A percentile compares a stretch with the other conserved stretches of the same genome.
Evolutionary conservation across 2,329 filamentous ascomycete species (phyloP).

Genomic region (Penicillium sp.): DNA sequence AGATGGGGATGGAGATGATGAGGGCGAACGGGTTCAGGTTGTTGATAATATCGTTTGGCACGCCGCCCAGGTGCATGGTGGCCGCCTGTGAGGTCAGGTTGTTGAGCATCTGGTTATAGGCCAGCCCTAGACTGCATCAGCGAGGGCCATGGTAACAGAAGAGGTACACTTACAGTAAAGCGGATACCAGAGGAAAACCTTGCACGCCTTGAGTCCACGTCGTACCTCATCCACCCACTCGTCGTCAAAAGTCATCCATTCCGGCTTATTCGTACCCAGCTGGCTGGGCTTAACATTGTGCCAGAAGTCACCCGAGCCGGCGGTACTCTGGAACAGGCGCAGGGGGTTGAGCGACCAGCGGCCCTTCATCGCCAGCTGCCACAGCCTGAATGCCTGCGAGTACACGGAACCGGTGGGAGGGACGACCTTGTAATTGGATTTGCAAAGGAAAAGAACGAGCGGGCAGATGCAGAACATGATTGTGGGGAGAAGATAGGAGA

Average conservation of each 20-base stretch:
- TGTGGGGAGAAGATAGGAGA: slow-evolving; percentile 65
- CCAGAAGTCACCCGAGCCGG: slow-evolving; percentile 20
- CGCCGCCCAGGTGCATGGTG: slow-evolving; percentile 50
- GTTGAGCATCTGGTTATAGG: slow-evolving; percentile 53
- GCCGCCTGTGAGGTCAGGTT: slow-evolving; percentile 55
- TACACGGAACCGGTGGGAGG: slow-evolving; percentile 70
- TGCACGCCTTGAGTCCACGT: slow-evolving; percentile 64
- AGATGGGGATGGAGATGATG: slow-evolving; percentile 53
- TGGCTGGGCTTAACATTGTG: slow-evolving; percentile 32
- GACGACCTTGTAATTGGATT: slow-evolving; percentile 58
- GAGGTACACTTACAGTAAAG: slow-evolving; percentile 39
- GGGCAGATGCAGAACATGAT: slow-evolving; percentile 61
- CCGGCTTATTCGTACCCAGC: slow-evolving; percentile 23
- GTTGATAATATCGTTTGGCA: slow-evolving; percentile 55
- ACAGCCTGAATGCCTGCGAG: slow-evolving; percentile 61
- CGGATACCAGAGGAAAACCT: slow-evolving; percentile 61
- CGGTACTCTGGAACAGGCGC: slow-evolving; percentile 37
- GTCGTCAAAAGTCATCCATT: slow-evolving; percentile 73
- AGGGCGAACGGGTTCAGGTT: slow-evolving; percentile 53
- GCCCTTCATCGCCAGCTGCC: slow-evolving; percentile 58
- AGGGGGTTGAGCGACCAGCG: slow-evolving; percentile 60
- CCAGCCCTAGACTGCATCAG: slow-evolving; percentile 31
- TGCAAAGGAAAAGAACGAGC: slow-evolving; percentile 55
- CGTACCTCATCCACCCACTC: slow-evolving; percentile 75
- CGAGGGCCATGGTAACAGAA: neutral